phyloP scores from a whole-genome alignment of 23 red algal genomes.

The Chondrus crispus region DNA sequence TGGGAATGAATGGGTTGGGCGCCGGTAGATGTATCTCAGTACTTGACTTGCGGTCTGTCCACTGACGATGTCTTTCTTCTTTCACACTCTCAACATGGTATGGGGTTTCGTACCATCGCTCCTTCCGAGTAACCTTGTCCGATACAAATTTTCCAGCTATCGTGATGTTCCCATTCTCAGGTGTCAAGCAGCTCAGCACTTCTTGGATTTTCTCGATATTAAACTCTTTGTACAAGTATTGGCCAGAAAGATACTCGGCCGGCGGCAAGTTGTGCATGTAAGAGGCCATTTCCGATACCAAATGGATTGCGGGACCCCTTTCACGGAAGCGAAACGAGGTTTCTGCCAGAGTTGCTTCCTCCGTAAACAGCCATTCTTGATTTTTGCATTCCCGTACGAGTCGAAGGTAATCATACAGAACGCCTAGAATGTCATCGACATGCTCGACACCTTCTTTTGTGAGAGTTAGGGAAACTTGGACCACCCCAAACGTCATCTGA shows the following conservation, averaged over 20 bases:
- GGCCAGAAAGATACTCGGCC: constrained; percentile 61
- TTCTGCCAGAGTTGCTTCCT: constrained; percentile 62
- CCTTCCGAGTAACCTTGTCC: constrained; percentile 17
- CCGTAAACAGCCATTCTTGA: constrained; percentile 46
- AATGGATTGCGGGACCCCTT: constrained; percentile 37
- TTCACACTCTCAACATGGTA: constrained; percentile 51
- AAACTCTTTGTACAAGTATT: constrained; percentile 65
- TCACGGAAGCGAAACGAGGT: constrained; percentile 80
- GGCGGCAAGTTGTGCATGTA: constrained; percentile 43
- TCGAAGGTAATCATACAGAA: constrained; percentile 73
- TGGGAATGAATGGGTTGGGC: constrained; percentile 88
- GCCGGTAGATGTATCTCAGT: constrained; percentile 46
- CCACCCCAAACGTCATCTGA: constrained; percentile 37
- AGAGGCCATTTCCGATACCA: constrained; percentile 37
- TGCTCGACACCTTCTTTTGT: constrained; percentile 69
- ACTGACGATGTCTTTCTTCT: neutral
- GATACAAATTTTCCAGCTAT: constrained; percentile 30
- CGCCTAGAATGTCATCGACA: constrained; percentile 56
- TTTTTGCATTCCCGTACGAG: constrained; percentile 50
- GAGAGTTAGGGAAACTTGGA: constrained; percentile 67
- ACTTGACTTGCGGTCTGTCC: neutral
- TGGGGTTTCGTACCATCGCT: constrained; percentile 90
- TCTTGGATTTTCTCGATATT: constrained; percentile 36
- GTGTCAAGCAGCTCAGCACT: constrained; percentile 52
- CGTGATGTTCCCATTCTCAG: constrained; percentile 50